Percentiles rank a stretch among this genome's conserved stretches.
Conservation (phyloP, 305 asterid species). For the Fraxinus paxiana region DNA sequence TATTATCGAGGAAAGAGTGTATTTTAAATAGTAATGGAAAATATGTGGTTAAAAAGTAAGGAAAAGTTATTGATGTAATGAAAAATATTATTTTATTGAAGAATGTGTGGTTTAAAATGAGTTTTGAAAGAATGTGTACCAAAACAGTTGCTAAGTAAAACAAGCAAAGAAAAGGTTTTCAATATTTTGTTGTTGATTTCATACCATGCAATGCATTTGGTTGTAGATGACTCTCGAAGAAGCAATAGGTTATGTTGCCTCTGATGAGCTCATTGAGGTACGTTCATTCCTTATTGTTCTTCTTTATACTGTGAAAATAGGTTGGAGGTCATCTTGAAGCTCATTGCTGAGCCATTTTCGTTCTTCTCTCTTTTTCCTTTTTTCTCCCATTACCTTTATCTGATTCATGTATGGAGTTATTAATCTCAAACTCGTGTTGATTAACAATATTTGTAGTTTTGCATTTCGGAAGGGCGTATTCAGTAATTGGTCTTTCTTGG, state of each 20-base stretch:
- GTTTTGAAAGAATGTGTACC: too few relatives aligned
- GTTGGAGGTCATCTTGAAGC: not conserved
- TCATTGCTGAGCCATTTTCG: not conserved
- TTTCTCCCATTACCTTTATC: not conserved
- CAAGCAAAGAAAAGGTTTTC: not conserved
- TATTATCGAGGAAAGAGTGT: too few relatives aligned
- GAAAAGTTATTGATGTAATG: too few relatives aligned
- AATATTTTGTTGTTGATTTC: not conserved
- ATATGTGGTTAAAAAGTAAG: too few relatives aligned
- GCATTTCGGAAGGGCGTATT: not conserved
- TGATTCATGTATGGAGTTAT: not conserved
- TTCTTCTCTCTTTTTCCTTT: not conserved
- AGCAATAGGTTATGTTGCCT: constrained; percentile 94
- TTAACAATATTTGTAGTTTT: not conserved
- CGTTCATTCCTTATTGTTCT: not conserved
- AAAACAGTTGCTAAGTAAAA: not conserved
- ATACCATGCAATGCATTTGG: constrained; percentile 15
- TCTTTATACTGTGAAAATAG: not conserved
- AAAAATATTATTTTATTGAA: too few relatives aligned
- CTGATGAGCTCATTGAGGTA: constrained; percentile 97
- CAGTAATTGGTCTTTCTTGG: not conserved
- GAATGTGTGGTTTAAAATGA: too few relatives aligned
- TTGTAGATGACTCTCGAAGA: constrained; percentile 88
- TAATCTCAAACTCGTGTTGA: not conserved
- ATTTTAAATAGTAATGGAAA: too few relatives aligned